Conservation (phyloP, 176 grass and related monocot genomes). For the Paspalum notatum region DNA sequence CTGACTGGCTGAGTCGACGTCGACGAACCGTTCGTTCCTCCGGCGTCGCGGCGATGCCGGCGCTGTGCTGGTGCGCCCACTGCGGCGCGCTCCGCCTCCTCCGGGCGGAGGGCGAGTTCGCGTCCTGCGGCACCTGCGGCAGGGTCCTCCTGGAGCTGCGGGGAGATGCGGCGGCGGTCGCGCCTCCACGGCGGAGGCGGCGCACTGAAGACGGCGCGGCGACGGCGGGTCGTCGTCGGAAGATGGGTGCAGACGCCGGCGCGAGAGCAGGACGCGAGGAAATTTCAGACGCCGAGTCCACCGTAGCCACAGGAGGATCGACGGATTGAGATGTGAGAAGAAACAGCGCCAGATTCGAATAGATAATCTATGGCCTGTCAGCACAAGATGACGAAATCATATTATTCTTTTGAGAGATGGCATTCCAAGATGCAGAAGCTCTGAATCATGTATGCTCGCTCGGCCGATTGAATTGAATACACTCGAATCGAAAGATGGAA, state of each 20-base stretch:
- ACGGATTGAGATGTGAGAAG: no score
- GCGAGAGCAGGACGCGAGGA: not conserved
- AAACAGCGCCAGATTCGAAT: no score
- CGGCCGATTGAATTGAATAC: no score
- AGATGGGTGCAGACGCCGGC: not conserved
- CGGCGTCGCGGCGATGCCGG: conserved; percentile 18
- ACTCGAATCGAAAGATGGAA: no score
- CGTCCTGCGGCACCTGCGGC: conserved; percentile 42
- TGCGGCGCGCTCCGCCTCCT: conserved; percentile 42
- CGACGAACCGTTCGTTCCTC: not conserved
- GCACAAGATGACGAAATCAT: no score
- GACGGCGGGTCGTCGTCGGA: not conserved
- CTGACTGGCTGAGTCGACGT: no score
- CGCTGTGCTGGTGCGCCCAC: conserved; percentile 41
- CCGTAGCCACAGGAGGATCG: not conserved
- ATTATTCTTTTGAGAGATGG: no score
- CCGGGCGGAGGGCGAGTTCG: conserved; percentile 37
- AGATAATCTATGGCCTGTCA: no score
- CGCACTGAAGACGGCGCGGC: no score
- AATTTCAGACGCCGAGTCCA: conserved; percentile 37
- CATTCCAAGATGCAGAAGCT: no score
- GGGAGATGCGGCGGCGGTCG: not conserved
- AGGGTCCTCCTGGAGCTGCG: conserved; percentile 44
- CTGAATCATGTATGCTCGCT: no score
- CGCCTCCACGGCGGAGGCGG: not conserved